Evolutionary conservation across 1,284 basidiomycete genomes (phyloP), one percentile per base, ranked within the genome.

Genomic region (Golubevia sp.): DNA sequence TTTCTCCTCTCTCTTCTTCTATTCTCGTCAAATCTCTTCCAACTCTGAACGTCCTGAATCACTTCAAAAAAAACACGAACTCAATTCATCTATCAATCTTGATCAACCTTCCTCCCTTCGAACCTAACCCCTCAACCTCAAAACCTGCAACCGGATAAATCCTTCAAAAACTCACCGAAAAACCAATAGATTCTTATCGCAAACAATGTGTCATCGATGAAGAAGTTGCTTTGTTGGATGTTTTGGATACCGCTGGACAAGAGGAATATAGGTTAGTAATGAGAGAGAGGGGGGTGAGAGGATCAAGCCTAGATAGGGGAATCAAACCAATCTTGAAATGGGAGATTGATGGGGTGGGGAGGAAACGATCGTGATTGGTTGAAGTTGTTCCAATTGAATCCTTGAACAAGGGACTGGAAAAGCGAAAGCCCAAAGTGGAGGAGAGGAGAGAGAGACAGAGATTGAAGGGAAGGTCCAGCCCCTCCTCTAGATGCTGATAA

Each of bases 211-310:
- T 83, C 54, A 97, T 99, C 73, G 96, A 99, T 85, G 96, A 97
- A 48, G 97, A 99, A 85, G 94, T 97, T 24, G 96, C 96, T 1
- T 87, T 98, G 59, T 89, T 99, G 62, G 96, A 99, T 82, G 95
- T 99, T 58, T 89, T 99, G 70, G 96, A 99, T 86, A 99, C 97
- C 2, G 97, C 97, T 56, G 96, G 96, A 54, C 96, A 99, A 85
- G 96, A 99, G 85, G 96, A 99, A 87, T 99, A 99, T 74, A 84
- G 93, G 94, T 96, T 73, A 66, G 91, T 88, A 34, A 20, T 44
- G 21, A 34, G 30, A 34, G 30, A 34, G n/a, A n/a, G n/a, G n/a
- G n/a, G n/a, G n/a, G n/a, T n/a, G n/a, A n/a, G n/a, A n/a, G n/a
- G n/a, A n/a, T n/a, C n/a, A n/a, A n/a, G n/a, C n/a, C n/a, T n/a